Evolutionary conservation across 148 eudicot species (phyloP).

Genomic region (Vaccinium myrtillus): DNA sequence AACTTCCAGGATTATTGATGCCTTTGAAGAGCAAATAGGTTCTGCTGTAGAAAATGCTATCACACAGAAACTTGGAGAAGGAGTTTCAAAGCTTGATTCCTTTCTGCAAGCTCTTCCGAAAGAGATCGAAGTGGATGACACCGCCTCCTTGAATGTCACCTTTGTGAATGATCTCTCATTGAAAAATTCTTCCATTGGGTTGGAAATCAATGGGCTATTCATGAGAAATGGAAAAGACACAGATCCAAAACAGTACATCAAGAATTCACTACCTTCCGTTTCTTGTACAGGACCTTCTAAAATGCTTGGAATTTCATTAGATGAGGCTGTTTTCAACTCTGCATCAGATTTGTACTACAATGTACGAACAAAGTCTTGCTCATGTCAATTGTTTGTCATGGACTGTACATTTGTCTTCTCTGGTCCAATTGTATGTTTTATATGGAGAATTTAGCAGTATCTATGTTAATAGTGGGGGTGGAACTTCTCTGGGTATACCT

Average conservation of each 20-base stretch:
- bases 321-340: constrained; percentile 68
- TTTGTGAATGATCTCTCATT: constrained; percentile 44
- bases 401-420: background rate
- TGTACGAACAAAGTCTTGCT: constrained; percentile 32
- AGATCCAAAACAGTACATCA: constrained; percentile 13
- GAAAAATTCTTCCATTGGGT: constrained; percentile 62
- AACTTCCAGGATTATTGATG: constrained; percentile 55
- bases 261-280: constrained; percentile 29
- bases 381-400: background rate
- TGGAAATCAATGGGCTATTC: constrained; percentile 73
- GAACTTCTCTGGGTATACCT: background rate
- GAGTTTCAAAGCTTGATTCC: constrained; percentile 45
- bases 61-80: constrained; percentile 50
- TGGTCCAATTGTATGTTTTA: background rate
- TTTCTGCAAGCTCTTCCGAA: constrained; percentile 55
- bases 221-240: constrained; percentile 30
- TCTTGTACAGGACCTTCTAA: constrained; percentile 52
- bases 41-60: constrained; percentile 72
- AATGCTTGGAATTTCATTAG: constrained; percentile 74
- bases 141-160: constrained; percentile 57
- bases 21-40: constrained; percentile 59
- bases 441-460: background rate
- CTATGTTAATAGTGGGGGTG: background rate
- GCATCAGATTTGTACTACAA: constrained; percentile 61
- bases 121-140: constrained; percentile 62